A percentile compares a stretch with the other conserved stretches of the same genome.
Conservation (phyloP, 1,284 basidiomycete genomes). For the Pholiota adiposa region DNA sequence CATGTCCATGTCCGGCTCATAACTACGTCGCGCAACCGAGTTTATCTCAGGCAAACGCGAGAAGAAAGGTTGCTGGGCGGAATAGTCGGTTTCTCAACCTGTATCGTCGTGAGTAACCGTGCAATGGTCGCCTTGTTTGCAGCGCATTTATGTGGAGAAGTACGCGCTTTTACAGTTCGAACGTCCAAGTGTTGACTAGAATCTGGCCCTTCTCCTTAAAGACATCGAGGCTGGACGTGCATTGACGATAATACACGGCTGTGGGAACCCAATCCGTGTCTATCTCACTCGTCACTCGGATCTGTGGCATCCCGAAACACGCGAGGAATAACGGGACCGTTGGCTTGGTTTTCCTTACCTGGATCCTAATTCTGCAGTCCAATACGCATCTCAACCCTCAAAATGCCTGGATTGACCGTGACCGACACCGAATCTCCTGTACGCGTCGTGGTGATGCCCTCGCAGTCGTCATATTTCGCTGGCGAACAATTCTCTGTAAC, state of each 20-base stretch:
- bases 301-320: no score
- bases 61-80: background rate
- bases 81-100: background rate
- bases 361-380: background rate
- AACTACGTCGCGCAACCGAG: background rate
- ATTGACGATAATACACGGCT: conserved; percentile 1
- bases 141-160: background rate
- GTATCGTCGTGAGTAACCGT: background rate
- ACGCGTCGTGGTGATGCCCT: conserved; percentile 72
- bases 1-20: background rate
- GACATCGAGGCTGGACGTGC: background rate
- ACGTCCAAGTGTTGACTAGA: background rate
- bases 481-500: conserved; percentile 87
- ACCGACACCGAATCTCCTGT: conserved; percentile 50
- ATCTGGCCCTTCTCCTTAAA: background rate
- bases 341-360: conserved; percentile 5
- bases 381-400: background rate
- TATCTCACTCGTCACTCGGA: conserved; percentile 10
- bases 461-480: conserved; percentile 90
- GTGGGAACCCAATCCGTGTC: conserved; percentile 11
- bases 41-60: background rate
- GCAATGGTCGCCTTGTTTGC: background rate
- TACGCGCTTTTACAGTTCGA: background rate
- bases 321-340: conserved; percentile 7
- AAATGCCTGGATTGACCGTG: conserved; percentile 23